Conservation (phyloP, 2,329 filamentous ascomycete species). For the Chalaropsis thielavioides region DNA sequence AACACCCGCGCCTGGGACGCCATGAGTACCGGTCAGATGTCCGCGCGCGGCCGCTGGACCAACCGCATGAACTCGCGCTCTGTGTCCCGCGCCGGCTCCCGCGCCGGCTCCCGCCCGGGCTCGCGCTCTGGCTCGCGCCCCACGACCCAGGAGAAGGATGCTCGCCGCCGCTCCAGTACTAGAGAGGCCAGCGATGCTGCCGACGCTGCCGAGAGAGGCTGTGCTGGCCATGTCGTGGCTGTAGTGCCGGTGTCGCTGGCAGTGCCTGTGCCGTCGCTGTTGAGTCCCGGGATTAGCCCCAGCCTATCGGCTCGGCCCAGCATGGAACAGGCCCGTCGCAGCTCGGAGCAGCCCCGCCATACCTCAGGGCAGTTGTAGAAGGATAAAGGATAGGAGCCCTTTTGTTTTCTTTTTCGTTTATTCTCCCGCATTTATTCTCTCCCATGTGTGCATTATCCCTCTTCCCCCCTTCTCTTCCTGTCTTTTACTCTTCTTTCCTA, state of each 20-base stretch:
- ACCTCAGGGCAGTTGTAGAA: neutral
- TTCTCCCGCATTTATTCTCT: neutral
- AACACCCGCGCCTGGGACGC: slow-evolving; percentile 11
- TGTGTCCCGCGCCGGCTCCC: slow-evolving; percentile 7
- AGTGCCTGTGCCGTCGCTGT: neutral
- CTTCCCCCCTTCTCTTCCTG: neutral
- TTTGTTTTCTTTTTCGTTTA: neutral
- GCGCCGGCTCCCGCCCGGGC: neutral
- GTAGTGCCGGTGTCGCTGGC: neutral
- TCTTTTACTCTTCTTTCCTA: neutral
- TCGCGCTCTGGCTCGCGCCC: neutral
- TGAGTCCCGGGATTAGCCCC: neutral
- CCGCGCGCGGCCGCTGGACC: slow-evolving; percentile 8
- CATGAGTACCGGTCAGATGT: slow-evolving; percentile 2
- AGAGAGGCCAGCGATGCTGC: neutral
- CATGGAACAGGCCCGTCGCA: neutral
- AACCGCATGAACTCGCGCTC: slow-evolving; percentile 14
- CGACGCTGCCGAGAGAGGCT: neutral
- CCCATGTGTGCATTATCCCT: neutral
- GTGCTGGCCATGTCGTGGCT: neutral
- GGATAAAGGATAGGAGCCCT: no score
- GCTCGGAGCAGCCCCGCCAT: neutral
- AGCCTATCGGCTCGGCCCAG: neutral
- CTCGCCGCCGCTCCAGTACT: neutral
- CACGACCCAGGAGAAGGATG: neutral